Conservation (phyloP, 257 asterid genomes). For the Nicotiana undulata region DNA sequence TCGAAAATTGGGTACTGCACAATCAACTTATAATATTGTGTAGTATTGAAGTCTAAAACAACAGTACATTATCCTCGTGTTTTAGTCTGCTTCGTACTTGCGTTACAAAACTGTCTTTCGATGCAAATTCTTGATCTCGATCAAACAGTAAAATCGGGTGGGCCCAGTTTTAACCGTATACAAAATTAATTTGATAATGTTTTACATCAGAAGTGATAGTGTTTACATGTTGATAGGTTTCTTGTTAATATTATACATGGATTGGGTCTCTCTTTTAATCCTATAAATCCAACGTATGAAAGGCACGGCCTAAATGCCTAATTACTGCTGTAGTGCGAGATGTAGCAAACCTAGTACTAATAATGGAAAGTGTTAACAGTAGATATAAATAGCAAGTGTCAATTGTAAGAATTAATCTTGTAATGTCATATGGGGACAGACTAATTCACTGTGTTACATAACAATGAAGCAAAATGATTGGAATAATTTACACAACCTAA, state of each 20-base stretch:
- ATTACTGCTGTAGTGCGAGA: not conserved
- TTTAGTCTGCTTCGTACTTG: too few relatives aligned
- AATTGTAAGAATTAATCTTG: not conserved
- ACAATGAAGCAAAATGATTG: slow-evolving; percentile 14
- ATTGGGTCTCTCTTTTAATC: not conserved
- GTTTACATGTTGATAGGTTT: not conserved
- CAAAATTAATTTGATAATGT: too few relatives aligned
- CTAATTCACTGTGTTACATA: slow-evolving; percentile 6
- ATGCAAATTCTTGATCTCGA: too few relatives aligned
- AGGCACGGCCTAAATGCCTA: not conserved
- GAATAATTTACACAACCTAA: not conserved
- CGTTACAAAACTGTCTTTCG: too few relatives aligned
- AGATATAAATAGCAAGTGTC: not conserved
- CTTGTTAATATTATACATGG: not conserved
- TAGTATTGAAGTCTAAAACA: too few relatives aligned
- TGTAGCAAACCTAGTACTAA: not conserved
- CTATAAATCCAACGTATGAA: not conserved
- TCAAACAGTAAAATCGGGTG: too few relatives aligned
- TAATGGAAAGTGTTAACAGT: not conserved
- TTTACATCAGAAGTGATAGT: not conserved
- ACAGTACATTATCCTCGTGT: too few relatives aligned
- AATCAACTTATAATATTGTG: too few relatives aligned
- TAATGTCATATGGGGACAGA: not conserved
- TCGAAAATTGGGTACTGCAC: too few relatives aligned
- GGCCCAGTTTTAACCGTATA: too few relatives aligned